These are phyloP conservation scores for Xerocomellus chrysenteron DNA, from an alignment of 768 basidiomycete species.

Conservation along the genomic window DNA sequence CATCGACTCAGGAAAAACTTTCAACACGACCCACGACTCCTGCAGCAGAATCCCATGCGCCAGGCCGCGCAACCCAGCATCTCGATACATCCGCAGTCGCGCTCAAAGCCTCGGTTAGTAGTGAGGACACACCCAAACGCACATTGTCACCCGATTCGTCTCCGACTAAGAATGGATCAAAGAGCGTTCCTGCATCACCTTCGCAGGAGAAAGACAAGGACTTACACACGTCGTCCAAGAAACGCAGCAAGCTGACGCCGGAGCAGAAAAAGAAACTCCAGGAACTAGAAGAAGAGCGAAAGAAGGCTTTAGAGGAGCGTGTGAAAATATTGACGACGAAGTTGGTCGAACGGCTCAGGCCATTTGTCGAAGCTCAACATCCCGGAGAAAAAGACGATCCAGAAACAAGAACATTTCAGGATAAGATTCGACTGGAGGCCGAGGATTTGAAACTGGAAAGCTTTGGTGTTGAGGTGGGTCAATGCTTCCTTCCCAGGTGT, in stretches of 20 bases:
- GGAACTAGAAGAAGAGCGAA: slow-evolving; percentile 78
- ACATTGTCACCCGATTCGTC: slow-evolving; percentile 16
- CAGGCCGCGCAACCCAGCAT: slow-evolving; percentile 6
- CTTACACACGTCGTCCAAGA: slow-evolving; percentile 24
- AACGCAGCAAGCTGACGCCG: slow-evolving; percentile 57
- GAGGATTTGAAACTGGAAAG: slow-evolving; percentile 97
- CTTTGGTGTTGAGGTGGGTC: slow-evolving; percentile 88
- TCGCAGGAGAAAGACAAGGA: slow-evolving; percentile 42
- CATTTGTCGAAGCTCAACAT: slow-evolving; percentile 86
- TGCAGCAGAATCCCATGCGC: slow-evolving; percentile 3
- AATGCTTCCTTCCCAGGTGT: background rate
- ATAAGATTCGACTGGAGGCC: slow-evolving; percentile 76
- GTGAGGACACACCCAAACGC: slow-evolving; percentile 20
- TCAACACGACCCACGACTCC: slow-evolving; percentile 22
- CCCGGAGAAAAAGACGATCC: slow-evolving; percentile 80
- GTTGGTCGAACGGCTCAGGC: slow-evolving; percentile 80
- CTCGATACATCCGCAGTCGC: slow-evolving; percentile 17
- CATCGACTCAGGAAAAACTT: slow-evolving; percentile 13
- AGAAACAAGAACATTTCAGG: slow-evolving; percentile 79
- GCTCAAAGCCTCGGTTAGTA: slow-evolving; percentile 17
- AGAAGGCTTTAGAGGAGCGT: slow-evolving; percentile 76
- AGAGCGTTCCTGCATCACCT: slow-evolving; percentile 25
- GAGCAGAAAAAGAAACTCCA: slow-evolving; percentile 86
- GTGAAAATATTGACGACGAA: slow-evolving; percentile 74
- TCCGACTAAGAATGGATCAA: slow-evolving; percentile 18